Conservation (phyloP, 2,329 filamentous ascomycete species). For the Colletotrichum gloeosporioides region DNA sequence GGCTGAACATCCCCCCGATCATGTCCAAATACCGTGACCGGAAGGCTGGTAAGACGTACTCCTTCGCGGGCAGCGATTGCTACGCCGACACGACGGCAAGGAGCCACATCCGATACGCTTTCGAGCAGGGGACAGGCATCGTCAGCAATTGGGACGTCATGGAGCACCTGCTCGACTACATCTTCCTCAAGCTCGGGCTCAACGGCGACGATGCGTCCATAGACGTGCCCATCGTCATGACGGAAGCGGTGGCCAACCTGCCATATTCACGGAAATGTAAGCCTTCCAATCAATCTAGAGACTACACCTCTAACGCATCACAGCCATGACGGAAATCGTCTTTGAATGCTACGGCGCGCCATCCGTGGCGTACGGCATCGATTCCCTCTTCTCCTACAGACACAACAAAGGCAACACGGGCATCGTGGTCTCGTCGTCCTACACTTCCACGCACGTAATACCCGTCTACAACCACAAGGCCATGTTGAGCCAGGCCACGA, state of each 20-base stretch:
- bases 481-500: conserved; percentile 81
- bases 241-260: conserved; percentile 90
- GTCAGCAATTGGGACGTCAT: conserved; percentile 98
- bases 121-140: conserved; percentile 88
- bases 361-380: conserved; percentile 90
- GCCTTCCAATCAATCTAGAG: neutral
- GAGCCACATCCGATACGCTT: conserved; percentile 88
- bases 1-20: conserved; percentile 82
- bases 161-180: conserved; percentile 92
- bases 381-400: conserved; percentile 93
- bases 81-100: conserved; percentile 93
- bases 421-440: conserved; percentile 87
- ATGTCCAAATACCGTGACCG: conserved; percentile 96
- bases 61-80: conserved; percentile 90
- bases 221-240: conserved; percentile 91
- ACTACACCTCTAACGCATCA: conserved; percentile 29
- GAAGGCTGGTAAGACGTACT: conserved; percentile 89
- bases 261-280: conserved; percentile 86
- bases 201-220: conserved; percentile 77
- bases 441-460: conserved; percentile 94
- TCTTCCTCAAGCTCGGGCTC: conserved; percentile 92
- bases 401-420: conserved; percentile 90
- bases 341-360: conserved; percentile 96
- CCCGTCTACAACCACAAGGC: conserved; percentile 89
- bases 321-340: conserved; percentile 95